Evolutionary conservation across 768 basidiomycete genomes (phyloP), one percentile per base, ranked within the genome.

Genomic region (Lyophyllum shimeji): DNA sequence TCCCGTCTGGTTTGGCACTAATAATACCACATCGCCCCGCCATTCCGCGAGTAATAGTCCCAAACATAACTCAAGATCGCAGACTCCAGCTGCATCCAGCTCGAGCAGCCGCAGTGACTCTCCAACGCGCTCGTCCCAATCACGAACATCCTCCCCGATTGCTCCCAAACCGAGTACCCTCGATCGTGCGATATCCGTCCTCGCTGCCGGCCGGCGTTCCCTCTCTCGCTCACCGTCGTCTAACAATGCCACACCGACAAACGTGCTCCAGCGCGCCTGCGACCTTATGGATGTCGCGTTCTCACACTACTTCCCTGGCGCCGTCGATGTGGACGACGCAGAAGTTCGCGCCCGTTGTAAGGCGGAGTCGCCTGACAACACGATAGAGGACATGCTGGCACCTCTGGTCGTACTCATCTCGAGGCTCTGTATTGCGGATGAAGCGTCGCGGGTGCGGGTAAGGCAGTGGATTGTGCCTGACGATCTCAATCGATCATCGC

Each of bases 341-440:
- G 74, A 75, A 45, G 82, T 91, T 24, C 82, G 86, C 42, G 77
- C 80, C 54, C 71, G 70, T 25, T 75, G 74, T 56, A 78, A 76
- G 62, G 67, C 68, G 27, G 84, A 86, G 61, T 66, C 70, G 1
- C 69, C 71, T 3, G 85, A 85, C 13, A 74, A 81, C 46, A 72
- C 81, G 23, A 67, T 95, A 39, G 95, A 98, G 64, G 93, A 96
- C 50, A 66, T 85, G 1, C 73, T 95, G 34, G 79, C 85, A 3
- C 95, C 95, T 1, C 73, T 97, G 11, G 77, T 88, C 21, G 73
- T 95, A 13, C 79, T 98, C 37, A 68, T 97, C 46, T 82, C 86
- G 6, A 82, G 87, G 56, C 71, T 94, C 39, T 89, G 87, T 57
- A 69, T 77, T 17, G 89, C 81, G 2, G 85, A 89, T 61, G 83